Evolutionary conservation across 768 basidiomycete species (phyloP).

Genomic region (Amanita pallidorosea): DNA sequence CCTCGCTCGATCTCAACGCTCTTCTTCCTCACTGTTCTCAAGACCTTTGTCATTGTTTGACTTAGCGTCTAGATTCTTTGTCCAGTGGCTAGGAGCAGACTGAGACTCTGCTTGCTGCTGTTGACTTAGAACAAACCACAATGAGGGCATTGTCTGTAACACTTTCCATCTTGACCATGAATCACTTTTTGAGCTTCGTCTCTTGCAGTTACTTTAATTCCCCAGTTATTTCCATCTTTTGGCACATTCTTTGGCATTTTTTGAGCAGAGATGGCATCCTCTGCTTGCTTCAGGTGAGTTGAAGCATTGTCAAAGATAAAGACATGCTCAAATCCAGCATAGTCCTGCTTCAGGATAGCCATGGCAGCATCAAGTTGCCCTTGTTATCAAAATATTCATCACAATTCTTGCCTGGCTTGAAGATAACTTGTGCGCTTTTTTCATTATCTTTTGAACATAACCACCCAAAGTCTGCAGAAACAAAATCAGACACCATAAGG

Average conservation of each 20-base stretch:
- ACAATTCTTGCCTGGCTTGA: constrained; percentile 13
- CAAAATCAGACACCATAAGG: constrained; percentile 24
- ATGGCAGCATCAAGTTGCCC: constrained; percentile 18
- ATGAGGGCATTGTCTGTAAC: no score
- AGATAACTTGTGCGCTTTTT: constrained; percentile 11
- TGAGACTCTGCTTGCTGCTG: no score
- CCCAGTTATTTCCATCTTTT: constrained; percentile 24
- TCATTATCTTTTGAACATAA: constrained; percentile 13
- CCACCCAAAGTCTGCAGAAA: constrained; percentile 22
- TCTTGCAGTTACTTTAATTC: not conserved
- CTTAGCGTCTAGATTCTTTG: no score
- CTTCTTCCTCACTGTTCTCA: no score
- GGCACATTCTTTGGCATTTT: constrained; percentile 23
- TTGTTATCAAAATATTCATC: constrained; percentile 16
- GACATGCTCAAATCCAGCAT: constrained; percentile 14
- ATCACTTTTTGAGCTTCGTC: no score
- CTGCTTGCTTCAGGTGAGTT: constrained; percentile 18
- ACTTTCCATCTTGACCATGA: no score
- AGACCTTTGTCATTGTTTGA: no score
- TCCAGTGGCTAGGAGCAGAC: no score
- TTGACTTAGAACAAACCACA: no score
- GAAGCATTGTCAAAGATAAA: constrained; percentile 26
- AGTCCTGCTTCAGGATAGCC: constrained; percentile 17
- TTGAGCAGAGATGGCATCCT: constrained; percentile 20
- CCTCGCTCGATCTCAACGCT: no score